Base-by-base conservation (phyloP, 2,329 filamentous ascomycete species). In the Fusarium veterinarium region DNA sequence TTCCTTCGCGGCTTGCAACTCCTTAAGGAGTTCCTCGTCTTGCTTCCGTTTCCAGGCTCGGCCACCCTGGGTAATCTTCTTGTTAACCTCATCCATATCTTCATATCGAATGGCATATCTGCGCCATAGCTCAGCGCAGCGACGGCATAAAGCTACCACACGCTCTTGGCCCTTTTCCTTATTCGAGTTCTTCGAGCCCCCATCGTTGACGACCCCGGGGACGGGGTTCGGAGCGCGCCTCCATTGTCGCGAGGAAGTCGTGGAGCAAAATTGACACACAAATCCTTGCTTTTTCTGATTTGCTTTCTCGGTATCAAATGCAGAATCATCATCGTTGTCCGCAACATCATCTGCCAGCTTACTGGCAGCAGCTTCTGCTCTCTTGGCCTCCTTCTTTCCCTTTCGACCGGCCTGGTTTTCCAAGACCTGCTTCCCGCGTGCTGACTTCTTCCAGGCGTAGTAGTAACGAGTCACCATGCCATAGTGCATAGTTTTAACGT, bases 391-490 rank as follows among this genome's bases (percentile, higher is more conserved):
- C 82, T 96, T 97, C 81, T 95, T 97, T 63, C 94, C 93, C 79
- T 97, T 97, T 49, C 95, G 90, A 16, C 93, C 94, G 56, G 93
- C 91, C 77, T 93, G 97, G 73, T 91, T 93, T 67, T 94, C 94
- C 95, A 96, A 98, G 28, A 99, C 91, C 76, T 96, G 91, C 79
- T 90, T 91, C 44, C 96, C 96, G 65, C 92, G 91, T 4, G 92
- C 88, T 0, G 94, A 94, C 83, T 98, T 98, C 84, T 99, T 99
- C 96, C 96, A 99, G 73, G 93, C 93, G 80, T 99, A 99, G 82
- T 98, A 99, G 79, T 93, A 97, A 7, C 96, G 93, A 31, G 97
- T 94, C 69, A 98, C 92, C 65, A 94, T 90, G 56, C 92, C 91
- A 69, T 95, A 91, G 44, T 90, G 90, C 75, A 96, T 90, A 0